These are phyloP conservation scores for Mycena chlorophos DNA, from an alignment of 768 basidiomycete genomes.

Conservation along the genomic window DNA sequence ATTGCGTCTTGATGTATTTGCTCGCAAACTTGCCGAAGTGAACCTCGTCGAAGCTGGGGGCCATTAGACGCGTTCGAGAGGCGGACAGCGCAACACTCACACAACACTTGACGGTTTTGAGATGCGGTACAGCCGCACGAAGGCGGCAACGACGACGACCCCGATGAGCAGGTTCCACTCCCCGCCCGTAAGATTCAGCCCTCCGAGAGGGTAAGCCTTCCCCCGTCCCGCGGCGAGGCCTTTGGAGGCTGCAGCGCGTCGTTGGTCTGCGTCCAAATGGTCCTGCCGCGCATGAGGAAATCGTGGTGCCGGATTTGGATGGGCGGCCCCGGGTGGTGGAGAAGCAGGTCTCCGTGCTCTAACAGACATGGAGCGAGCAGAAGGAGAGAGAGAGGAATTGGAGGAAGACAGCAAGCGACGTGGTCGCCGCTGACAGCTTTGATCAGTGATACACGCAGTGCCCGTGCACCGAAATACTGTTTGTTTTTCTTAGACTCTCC, in stretches of 20 bases:
- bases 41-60: constrained; percentile 88
- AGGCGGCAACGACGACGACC: constrained; percentile 66
- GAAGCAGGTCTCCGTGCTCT: constrained; percentile 70
- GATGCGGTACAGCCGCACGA: constrained; percentile 85
- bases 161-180: constrained; percentile 77
- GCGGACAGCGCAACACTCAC: constrained; percentile 50
- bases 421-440: neutral
- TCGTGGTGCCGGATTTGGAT: constrained; percentile 46
- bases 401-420: neutral
- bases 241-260: constrained; percentile 67
- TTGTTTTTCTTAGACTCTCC: too few relatives aligned
- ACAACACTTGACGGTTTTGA: constrained; percentile 90
- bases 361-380: constrained; percentile 33
- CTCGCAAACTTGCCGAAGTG: constrained; percentile 97
- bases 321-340: constrained; percentile 53
- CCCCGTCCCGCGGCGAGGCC: constrained; percentile 56
- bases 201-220: constrained; percentile 53
- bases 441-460: too few relatives aligned
- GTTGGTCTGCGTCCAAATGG: constrained; percentile 72
- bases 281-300: constrained; percentile 68
- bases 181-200: constrained; percentile 61
- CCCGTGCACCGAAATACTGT: too few relatives aligned
- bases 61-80: neutral
- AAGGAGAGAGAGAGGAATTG: constrained; percentile 6
- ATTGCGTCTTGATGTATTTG: constrained; percentile 90